These are phyloP conservation scores for Kokia cookei DNA, from an alignment of 441 rosid species.

Conservation along the genomic window DNA sequence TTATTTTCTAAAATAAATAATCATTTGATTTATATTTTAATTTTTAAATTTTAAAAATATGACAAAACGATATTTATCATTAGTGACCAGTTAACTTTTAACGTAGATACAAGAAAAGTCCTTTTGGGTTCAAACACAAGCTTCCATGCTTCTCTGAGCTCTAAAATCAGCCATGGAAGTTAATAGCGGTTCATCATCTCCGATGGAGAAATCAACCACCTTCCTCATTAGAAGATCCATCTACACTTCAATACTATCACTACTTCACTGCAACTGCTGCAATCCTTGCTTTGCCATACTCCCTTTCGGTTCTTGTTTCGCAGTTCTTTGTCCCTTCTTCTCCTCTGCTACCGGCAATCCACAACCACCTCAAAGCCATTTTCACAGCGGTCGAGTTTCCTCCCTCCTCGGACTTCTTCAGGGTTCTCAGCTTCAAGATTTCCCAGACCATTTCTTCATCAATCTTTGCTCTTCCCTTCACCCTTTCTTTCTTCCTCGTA, in stretches of 20 bases:
- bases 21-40: no score
- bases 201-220: conserved; percentile 43
- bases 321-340: conserved; percentile 36
- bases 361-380: conserved; percentile 31
- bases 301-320: conserved; percentile 55
- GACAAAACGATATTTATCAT: no score
- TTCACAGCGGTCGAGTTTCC: conserved; percentile 73
- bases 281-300: conserved; percentile 50
- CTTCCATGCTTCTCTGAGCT: neutral
- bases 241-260: conserved; percentile 44
- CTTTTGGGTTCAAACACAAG: neutral
- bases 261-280: conserved; percentile 53
- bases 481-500: conserved; percentile 63
- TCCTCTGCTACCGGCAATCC: conserved; percentile 27
- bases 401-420: conserved; percentile 59
- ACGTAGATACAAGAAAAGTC: neutral
- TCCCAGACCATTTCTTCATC: conserved; percentile 62
- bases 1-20: no score
- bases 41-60: no score
- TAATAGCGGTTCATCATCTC: conserved; percentile 10
- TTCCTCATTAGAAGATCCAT: conserved; percentile 62
- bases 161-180: conserved; percentile 11
- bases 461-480: conserved; percentile 56
- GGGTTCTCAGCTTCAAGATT: conserved; percentile 52
- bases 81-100: no score